A percentile compares a stretch with the other conserved stretches of the same genome.
phyloP scores from a whole-genome alignment of 2,329 filamentous ascomycete species.

The Helotiales sp. region DNA sequence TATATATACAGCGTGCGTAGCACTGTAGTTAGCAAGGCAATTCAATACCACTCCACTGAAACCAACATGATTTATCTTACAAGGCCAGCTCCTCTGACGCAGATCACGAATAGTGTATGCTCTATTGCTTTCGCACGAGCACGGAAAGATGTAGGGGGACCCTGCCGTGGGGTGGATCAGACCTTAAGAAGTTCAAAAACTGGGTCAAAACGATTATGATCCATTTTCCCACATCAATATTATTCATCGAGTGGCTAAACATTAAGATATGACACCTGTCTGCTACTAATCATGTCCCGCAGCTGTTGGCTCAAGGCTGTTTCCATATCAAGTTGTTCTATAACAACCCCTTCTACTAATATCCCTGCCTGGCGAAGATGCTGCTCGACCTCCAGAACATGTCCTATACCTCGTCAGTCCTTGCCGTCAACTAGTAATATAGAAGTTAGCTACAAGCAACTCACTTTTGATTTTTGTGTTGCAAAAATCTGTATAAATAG shows the following conservation, averaged over 20 bases:
- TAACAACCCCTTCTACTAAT: conserved; percentile 4
- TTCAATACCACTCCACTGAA: no score
- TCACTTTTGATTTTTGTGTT: not conserved
- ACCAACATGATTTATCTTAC: conserved; percentile 29
- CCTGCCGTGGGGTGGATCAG: not conserved
- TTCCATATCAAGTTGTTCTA: conserved; percentile 11
- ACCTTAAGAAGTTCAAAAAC: not conserved
- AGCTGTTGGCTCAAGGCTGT: conserved; percentile 7
- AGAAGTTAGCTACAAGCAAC: not conserved
- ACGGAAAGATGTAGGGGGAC: not conserved
- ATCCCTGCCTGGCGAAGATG: conserved; percentile 7
- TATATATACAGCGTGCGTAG: no score
- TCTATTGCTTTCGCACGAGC: not conserved
- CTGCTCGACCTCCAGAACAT: not conserved
- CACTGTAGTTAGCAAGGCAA: no score
- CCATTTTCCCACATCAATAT: no score
- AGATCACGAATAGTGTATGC: conserved; percentile 19
- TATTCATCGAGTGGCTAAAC: conserved; percentile 1
- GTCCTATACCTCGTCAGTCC: not conserved
- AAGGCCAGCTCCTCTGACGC: conserved; percentile 28
- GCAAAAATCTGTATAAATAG: conserved; percentile 4
- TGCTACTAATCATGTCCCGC: conserved; percentile 10
- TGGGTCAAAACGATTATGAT: no score
- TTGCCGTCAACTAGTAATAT: not conserved
- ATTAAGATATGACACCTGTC: conserved; percentile 4